Conservation (phyloP, 2,329 filamentous ascomycete species). For the Coleophoma eucalyptorum region DNA sequence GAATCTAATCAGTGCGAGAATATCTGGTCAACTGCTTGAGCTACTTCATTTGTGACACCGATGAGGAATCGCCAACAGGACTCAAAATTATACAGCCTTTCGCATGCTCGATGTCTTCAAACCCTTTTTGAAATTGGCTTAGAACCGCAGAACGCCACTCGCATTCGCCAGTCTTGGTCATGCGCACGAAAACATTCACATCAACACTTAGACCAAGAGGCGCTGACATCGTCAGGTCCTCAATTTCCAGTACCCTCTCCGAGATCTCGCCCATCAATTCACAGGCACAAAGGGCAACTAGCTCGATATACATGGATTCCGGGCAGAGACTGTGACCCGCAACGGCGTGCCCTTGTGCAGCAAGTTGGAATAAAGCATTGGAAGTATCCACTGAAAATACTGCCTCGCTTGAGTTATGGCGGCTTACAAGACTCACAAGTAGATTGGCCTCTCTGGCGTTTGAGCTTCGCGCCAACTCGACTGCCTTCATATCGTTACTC, state of each 20-base stretch:
- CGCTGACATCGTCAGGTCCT: background rate
- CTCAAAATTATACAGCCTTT: too few species aligned
- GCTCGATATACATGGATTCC: constrained; percentile 1
- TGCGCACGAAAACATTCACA: background rate
- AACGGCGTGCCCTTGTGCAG: background rate
- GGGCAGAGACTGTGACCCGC: constrained; percentile 1
- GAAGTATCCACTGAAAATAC: background rate
- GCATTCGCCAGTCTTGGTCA: background rate
- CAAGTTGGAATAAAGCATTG: background rate
- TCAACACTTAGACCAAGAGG: background rate
- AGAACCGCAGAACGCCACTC: background rate
- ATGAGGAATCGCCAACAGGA: too few species aligned
- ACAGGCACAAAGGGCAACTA: too few species aligned
- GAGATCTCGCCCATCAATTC: too few species aligned
- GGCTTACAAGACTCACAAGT: background rate
- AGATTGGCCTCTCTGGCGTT: too few species aligned
- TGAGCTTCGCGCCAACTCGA: too few species aligned
- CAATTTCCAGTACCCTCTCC: too few species aligned
- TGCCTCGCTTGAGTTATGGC: background rate
- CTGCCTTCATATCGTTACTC: too few species aligned
- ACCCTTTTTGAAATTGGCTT: background rate
- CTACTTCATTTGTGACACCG: too few species aligned
- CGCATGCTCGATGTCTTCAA: too few species aligned
- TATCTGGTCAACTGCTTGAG: too few species aligned
- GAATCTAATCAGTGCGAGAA: too few species aligned